Evolutionary conservation across 495 filamentous ascomycete genomes (phyloP), one percentile per base, ranked within the genome.

Genomic region (Penicillium macrosclerotiorum): DNA sequence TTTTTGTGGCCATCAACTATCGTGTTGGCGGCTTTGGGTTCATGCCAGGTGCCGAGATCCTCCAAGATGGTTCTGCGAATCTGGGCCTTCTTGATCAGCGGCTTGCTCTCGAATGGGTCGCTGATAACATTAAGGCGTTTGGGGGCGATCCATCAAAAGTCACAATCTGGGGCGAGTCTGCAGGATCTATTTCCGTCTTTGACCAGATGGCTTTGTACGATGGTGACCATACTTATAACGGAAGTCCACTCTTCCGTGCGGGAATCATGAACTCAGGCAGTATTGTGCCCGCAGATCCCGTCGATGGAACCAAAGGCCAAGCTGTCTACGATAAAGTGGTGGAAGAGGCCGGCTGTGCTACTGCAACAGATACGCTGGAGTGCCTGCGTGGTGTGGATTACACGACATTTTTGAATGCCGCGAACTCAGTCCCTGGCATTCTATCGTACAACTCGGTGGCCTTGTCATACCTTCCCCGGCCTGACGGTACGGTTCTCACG

Each of bases 1-100:
- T 91, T 8, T 74, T 88, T 32, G 81, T 92, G 3, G 82, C 80
- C 34, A 82, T 90, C 62, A 91, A 88, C 62, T 90, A 90, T 55
- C 82, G 87, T 3, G 79, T 90, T 8, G 85, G 86, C 0, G 71
- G 83, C 0, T 86, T 81, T 58, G 88, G 88, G 0, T 90, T 89
- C 51, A 61, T 90, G 8, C 83, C 86, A 0, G 80, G 83, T 8
- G 76, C 78, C 42, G 84, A 88, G 64, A 73, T 89, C 26, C 71
- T 81, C 4, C 67, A 69, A 17, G 84, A 87, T 49, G 85, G 84
- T 7, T 71, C 83, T 0, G 57, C 83, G 17, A 81, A 78, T 29
- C 57, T 78, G 11, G 72, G 70, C 14, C 54, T 83, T 7, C 67
- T 76, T 4, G 79, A 83, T 41, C 78, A 81, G 59, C 62, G 69